Evolutionary conservation across 2,329 filamentous ascomycete species (phyloP), one percentile per base, ranked within the genome.

Genomic region (Ophiostoma montium): DNA sequence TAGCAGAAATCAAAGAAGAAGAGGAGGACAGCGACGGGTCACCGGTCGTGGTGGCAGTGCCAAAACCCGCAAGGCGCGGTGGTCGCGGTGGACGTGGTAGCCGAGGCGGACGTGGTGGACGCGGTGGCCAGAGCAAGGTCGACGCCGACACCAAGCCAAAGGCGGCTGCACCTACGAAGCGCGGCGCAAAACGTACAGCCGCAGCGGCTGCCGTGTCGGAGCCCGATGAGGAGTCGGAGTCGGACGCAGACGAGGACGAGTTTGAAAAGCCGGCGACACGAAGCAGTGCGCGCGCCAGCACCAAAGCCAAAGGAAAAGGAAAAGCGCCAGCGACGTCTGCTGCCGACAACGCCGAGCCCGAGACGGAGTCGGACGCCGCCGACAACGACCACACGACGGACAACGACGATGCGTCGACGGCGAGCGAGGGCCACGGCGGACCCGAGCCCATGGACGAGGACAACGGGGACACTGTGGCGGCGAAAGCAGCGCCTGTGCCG

Each of bases 331-430:
- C 39, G 5, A 12, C 42, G 2, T n/a, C 18, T 2, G 44, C 31
- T 6, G 31, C 47, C 5, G 39, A 15, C 5, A 30, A 48, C 1
- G 35, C 23, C 9, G 45, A 16, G 6, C 32, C 32, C 11, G 44
- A 39, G 27, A 47, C 46, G 3, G 18, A 42, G 2, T 39, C 48
- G 11, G 48, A 49, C 8, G 46, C 43, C 57, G 52, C 62, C 33
- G 53, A 51, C 15, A 39, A 63, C 33, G 53, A 51, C 15, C 42
- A 54, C 42, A 52, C 57, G 60, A 42, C 56, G 54, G 41, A 63
- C 60, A 2, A 66, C 62, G 70, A 70, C 43, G 61, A 67, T 5
- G 68, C 70, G 33, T 65, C 55, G 2, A 69, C 67, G 1, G 66
- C 62, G 2, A 71, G 68, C 50, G 73, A 71, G 23, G 61, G 63